Percentiles rank a stretch among this genome's conserved stretches.
Conservation (phyloP, 768 basidiomycete genomes). For the Tricholoma bakamatsutake region DNA sequence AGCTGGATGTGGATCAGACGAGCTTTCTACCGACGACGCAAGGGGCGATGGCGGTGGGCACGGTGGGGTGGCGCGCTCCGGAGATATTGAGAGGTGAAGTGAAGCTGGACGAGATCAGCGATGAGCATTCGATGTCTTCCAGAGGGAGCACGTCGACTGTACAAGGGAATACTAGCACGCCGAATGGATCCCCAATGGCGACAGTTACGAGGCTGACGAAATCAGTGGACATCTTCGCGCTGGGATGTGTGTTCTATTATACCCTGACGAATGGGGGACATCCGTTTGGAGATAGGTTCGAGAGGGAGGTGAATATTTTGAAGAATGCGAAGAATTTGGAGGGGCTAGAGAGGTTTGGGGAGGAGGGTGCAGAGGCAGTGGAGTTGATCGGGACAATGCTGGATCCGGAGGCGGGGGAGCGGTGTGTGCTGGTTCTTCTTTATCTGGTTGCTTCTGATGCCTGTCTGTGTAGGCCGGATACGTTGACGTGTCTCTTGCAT, state of each 20-base stretch:
- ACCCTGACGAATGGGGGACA: constrained; percentile 85
- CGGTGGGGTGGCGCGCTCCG: constrained; percentile 96
- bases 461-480: constrained; percentile 65
- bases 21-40: constrained; percentile 92
- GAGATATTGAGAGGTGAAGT: constrained; percentile 95
- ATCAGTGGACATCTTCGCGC: constrained; percentile 92
- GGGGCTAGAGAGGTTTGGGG: constrained; percentile 74
- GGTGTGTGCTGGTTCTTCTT: constrained; percentile 42
- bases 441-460: not conserved
- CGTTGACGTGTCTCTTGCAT: constrained; percentile 80
- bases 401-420: constrained; percentile 60
- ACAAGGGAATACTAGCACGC: constrained; percentile 18
- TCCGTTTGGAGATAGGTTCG: constrained; percentile 91
- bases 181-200: constrained; percentile 14
- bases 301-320: constrained; percentile 91
- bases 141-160: constrained; percentile 57
- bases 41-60: constrained; percentile 85
- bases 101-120: constrained; percentile 74
- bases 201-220: constrained; percentile 78
- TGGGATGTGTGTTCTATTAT: constrained; percentile 95
- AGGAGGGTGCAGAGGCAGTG: constrained; percentile 89
- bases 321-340: constrained; percentile 70
- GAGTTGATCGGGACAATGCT: constrained; percentile 80
- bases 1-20: constrained; percentile 92
- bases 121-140: constrained; percentile 63